A percentile compares a stretch with the other conserved stretches of the same genome.
phyloP scores from a whole-genome alignment of 805 yeast species.

The Kuraishia floccosa region DNA sequence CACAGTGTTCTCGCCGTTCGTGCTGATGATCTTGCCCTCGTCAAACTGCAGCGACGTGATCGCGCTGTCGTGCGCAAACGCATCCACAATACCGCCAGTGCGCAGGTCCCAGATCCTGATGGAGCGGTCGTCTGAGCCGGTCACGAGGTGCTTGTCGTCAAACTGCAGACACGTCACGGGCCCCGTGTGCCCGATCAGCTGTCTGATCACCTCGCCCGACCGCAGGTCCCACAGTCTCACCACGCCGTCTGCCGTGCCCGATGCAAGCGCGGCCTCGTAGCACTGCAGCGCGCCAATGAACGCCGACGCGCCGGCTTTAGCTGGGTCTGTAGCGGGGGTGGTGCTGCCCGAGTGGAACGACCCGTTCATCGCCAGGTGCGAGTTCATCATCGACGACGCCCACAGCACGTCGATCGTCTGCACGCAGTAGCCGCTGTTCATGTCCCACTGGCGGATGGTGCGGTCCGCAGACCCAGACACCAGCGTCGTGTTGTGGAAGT shows the following conservation, averaged over 20 bases:
- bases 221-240: conserved; percentile 72
- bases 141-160: conserved; percentile 50
- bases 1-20: conserved; percentile 36
- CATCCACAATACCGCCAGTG: conserved; percentile 49
- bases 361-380: neutral
- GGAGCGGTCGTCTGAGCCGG: conserved; percentile 54
- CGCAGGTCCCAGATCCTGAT: conserved; percentile 67
- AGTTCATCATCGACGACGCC: conserved; percentile 30
- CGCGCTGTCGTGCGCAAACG: conserved; percentile 49
- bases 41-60: conserved; percentile 52
- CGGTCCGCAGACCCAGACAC: conserved; percentile 64
- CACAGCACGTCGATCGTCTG: conserved; percentile 63
- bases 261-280: conserved; percentile 66
- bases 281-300: conserved; percentile 61
- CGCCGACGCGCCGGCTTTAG: conserved; percentile 14
- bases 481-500: conserved; percentile 38
- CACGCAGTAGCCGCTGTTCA: conserved; percentile 49
- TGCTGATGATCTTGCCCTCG: conserved; percentile 38
- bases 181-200: conserved; percentile 57
- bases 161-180: conserved; percentile 60
- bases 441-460: conserved; percentile 71
- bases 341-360: neutral
- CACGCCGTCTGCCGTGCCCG: conserved; percentile 68
- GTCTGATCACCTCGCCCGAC: conserved; percentile 52
- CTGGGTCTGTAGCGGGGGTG: neutral